phyloP scores from a whole-genome alignment of 768 basidiomycete genomes.

The Pulveroboletus sp. region DNA sequence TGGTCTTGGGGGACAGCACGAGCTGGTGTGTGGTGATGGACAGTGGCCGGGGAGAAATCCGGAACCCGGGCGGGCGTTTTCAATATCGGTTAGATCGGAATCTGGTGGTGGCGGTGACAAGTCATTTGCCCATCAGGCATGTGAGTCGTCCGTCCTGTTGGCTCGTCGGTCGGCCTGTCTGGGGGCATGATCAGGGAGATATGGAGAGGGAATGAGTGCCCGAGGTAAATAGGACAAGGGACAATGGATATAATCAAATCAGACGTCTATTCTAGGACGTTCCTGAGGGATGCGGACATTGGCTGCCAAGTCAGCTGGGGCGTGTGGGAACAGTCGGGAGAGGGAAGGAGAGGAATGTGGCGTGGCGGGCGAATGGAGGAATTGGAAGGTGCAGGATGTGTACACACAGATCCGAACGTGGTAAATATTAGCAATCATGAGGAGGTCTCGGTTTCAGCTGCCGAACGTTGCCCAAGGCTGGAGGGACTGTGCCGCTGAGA shows the following conservation, averaged over 20 bases:
- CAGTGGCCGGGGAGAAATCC: slow-evolving; percentile 10
- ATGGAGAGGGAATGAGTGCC: not conserved
- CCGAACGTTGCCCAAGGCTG: too few species aligned
- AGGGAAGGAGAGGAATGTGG: slow-evolving; percentile 3
- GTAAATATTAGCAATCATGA: slow-evolving; percentile 6
- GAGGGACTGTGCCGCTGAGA: too few species aligned
- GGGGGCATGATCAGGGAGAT: not conserved
- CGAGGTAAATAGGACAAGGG: slow-evolving; percentile 15
- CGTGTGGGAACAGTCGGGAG: slow-evolving; percentile 6
- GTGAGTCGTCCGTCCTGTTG: slow-evolving; percentile 5
- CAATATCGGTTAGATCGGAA: slow-evolving; percentile 32
- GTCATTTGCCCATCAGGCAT: slow-evolving; percentile 11
- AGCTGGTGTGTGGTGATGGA: not conserved
- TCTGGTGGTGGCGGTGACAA: slow-evolving; percentile 20
- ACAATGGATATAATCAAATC: slow-evolving; percentile 7
- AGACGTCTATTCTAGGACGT: slow-evolving; percentile 21
- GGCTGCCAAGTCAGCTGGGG: slow-evolving; percentile 6
- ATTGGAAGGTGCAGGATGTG: too few species aligned
- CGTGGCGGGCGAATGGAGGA: not conserved
- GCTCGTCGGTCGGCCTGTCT: not conserved
- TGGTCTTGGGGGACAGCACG: not conserved
- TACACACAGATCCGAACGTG: slow-evolving; percentile 18
- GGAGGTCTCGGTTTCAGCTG: too few species aligned
- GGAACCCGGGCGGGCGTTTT: slow-evolving; percentile 13
- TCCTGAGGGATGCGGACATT: slow-evolving; percentile 14